phyloP scores from a whole-genome alignment of 352 stramenopile species.

The Hyphochytrium catenoides region DNA sequence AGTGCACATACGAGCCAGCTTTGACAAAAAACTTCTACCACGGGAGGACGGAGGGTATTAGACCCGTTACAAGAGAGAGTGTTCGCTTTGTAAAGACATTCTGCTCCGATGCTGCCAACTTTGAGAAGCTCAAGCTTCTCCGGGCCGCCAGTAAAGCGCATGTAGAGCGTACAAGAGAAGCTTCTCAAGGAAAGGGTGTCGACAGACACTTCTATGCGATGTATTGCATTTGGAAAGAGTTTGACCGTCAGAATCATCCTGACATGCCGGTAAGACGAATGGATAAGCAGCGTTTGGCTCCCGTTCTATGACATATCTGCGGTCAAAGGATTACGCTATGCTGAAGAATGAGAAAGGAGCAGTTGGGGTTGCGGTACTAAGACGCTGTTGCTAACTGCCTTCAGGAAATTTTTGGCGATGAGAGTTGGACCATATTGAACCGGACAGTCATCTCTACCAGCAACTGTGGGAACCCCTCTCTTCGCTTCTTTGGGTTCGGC shows the following conservation, averaged over 20 bases:
- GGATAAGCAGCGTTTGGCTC: too few species aligned
- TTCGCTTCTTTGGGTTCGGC: constrained; percentile 79
- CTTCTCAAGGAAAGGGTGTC: constrained; percentile 62
- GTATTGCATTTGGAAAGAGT: constrained; percentile 50
- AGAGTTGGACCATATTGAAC: constrained; percentile 68
- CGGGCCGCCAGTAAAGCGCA: constrained; percentile 56
- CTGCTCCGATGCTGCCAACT: constrained; percentile 32
- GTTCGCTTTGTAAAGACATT: constrained; percentile 69
- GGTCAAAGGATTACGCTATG: too few species aligned
- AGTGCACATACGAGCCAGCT: constrained; percentile 81
- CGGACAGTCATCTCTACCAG: constrained; percentile 83
- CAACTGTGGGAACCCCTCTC: constrained; percentile 86
- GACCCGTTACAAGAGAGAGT: constrained; percentile 66
- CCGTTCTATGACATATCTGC: too few species aligned
- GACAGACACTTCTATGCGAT: constrained; percentile 83
- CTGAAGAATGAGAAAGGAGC: too few species aligned
- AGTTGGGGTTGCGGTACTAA: too few species aligned
- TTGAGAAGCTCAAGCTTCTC: constrained; percentile 71
- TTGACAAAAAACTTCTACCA: constrained; percentile 84
- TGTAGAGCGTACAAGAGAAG: constrained; percentile 64
- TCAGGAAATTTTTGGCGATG: constrained; percentile 60
- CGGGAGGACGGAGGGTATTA: constrained; percentile 78
- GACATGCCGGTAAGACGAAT: too few species aligned
- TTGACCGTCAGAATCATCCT: too few species aligned
- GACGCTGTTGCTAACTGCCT: too few species aligned